Conservation (phyloP, 2,329 filamentous ascomycete species). For the Neobulgaria alba region DNA sequence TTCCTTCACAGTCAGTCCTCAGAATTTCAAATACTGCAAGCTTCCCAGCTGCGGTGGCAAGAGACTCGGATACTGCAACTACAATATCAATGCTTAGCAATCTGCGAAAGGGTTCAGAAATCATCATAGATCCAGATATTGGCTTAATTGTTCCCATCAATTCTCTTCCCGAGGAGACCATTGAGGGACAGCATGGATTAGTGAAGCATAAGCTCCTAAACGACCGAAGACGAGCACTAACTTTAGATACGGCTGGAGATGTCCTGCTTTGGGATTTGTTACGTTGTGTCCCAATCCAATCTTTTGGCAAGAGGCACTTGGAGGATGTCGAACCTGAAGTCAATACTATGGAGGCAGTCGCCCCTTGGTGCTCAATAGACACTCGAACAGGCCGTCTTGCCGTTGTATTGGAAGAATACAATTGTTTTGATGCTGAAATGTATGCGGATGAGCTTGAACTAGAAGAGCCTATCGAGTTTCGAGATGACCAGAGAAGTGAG, state of each 20-base stretch:
- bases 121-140: slow-evolving; percentile 40
- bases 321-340: slow-evolving; percentile 84
- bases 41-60: slow-evolving; percentile 51
- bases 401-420: slow-evolving; percentile 85
- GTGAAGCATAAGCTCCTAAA: slow-evolving; percentile 91
- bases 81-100: slow-evolving; percentile 38
- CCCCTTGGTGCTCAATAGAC: slow-evolving; percentile 94
- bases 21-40: slow-evolving; percentile 76
- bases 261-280: slow-evolving; percentile 93
- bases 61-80: slow-evolving; percentile 48
- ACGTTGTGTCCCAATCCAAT: slow-evolving; percentile 77
- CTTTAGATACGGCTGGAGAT: slow-evolving; percentile 89
- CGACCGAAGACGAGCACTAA: slow-evolving; percentile 81
- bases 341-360: slow-evolving; percentile 81
- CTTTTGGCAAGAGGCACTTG: slow-evolving; percentile 89
- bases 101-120: slow-evolving; percentile 49
- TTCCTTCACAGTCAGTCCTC: slow-evolving; percentile 70
- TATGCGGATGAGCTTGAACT: slow-evolving; percentile 84
- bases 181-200: slow-evolving; percentile 90
- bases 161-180: slow-evolving; percentile 65
- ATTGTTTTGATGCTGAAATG: slow-evolving; percentile 95
- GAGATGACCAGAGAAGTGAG: slow-evolving; percentile 88
- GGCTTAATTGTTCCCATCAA: slow-evolving; percentile 54
- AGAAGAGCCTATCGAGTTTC: slow-evolving; percentile 67
- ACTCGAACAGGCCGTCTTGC: slow-evolving; percentile 86